Evolutionary conservation across 345 rosid genomes (phyloP).

Genomic region (Brassica nigra): DNA sequence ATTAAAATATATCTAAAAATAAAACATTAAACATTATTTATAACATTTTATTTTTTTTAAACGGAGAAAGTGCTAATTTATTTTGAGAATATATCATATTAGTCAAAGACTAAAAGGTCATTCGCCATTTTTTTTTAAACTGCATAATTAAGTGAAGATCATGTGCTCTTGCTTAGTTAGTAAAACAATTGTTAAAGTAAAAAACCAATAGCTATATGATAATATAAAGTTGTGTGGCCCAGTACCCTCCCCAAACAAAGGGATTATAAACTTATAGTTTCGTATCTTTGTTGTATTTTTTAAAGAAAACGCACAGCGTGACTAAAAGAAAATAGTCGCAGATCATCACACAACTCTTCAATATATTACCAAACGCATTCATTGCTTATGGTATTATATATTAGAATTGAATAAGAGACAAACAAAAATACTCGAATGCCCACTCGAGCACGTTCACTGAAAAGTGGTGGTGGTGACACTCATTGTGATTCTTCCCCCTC

Average conservation of each 20-base stretch:
- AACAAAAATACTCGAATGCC: constrained; percentile 35
- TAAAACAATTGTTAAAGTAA: background rate
- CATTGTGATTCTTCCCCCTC: constrained; percentile 9
- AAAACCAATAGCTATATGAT: constrained; percentile 11
- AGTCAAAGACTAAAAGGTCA: constrained; percentile 9
- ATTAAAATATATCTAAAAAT: no score
- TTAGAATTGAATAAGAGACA: constrained; percentile 32
- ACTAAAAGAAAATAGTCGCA: background rate
- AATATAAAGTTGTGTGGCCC: constrained; percentile 30
- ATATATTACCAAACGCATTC: background rate
- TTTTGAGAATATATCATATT: background rate
- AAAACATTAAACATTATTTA: background rate
- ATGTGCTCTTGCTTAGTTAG: constrained; percentile 29
- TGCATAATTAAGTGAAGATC: constrained; percentile 26
- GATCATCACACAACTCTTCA: constrained; percentile 20
- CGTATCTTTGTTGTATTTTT: background rate
- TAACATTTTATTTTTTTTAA: no score
- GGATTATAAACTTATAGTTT: constrained; percentile 1
- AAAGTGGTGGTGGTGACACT: constrained; percentile 38
- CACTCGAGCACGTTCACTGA: constrained; percentile 34
- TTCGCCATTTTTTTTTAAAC: background rate
- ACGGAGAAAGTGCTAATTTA: background rate
- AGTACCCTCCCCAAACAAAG: constrained; percentile 22
- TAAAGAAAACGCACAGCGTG: background rate
- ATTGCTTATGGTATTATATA: background rate